These are phyloP conservation scores for Claviceps humidiphila DNA, from an alignment of 2,329 filamentous ascomycete genomes.

Conservation along the genomic window DNA sequence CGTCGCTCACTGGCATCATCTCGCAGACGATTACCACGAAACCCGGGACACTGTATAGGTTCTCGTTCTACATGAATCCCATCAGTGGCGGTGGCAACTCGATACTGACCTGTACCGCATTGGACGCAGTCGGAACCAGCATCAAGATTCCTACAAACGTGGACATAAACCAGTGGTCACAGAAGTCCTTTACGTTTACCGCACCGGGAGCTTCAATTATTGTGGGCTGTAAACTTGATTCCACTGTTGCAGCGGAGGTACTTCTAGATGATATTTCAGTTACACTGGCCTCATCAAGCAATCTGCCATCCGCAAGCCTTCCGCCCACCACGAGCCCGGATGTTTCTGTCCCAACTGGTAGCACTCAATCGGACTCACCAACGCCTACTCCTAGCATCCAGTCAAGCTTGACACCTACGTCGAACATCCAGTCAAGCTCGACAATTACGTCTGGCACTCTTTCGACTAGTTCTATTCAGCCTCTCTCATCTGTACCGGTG, in stretches of 20 bases:
- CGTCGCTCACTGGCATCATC: no score
- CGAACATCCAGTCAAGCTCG: no score
- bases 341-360: not conserved
- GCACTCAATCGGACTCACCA: no score
- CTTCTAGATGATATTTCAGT: no score
- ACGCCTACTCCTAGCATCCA: no score
- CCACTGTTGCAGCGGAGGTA: no score
- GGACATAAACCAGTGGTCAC: not conserved
- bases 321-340: no score
- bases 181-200: not conserved
- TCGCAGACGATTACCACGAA: not conserved
- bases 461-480: not conserved
- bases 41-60: not conserved
- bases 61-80: not conserved
- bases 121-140: not conserved
- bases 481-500: not conserved
- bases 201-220: no score
- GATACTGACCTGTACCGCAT: not conserved
- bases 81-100: not conserved
- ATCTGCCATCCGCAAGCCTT: not conserved
- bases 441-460: no score
- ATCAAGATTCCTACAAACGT: not conserved
- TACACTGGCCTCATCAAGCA: not conserved
- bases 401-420: no score
- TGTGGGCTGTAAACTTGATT: no score